These are phyloP conservation scores for Lachancea fermentati DNA, from an alignment of 805 yeast genomes.

Conservation along the genomic window DNA sequence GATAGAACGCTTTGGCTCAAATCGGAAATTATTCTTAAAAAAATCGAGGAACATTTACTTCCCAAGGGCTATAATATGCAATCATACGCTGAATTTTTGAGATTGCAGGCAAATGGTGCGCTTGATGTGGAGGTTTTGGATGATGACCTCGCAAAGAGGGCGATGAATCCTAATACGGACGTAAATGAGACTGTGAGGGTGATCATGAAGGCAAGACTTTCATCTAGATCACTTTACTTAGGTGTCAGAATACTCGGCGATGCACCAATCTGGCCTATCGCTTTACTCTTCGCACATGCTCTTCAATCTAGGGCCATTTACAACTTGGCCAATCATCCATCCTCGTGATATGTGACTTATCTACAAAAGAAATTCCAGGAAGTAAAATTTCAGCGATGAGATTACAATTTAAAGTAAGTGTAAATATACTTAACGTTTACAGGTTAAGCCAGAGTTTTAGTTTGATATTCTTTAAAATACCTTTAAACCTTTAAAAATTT, in stretches of 20 bases:
- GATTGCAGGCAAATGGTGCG: slow-evolving; percentile 55
- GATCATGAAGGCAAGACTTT: slow-evolving; percentile 45
- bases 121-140: slow-evolving; percentile 42
- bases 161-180: slow-evolving; percentile 41
- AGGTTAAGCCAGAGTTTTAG: background rate
- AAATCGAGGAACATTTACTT: slow-evolving; percentile 52
- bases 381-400: background rate
- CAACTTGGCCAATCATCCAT: slow-evolving; percentile 16
- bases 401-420: background rate
- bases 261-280: slow-evolving; percentile 85
- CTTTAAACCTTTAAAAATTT: too few relatives aligned
- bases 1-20: slow-evolving; percentile 64
- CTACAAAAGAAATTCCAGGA: background rate
- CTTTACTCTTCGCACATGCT: slow-evolving; percentile 74
- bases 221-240: slow-evolving; percentile 53
- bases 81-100: slow-evolving; percentile 52
- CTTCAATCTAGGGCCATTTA: slow-evolving; percentile 56
- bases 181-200: slow-evolving; percentile 42
- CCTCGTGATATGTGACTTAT: background rate
- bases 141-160: slow-evolving; percentile 45
- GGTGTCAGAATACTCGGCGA: slow-evolving; percentile 77
- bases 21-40: slow-evolving; percentile 53
- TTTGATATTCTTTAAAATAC: background rate
- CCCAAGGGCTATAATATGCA: slow-evolving; percentile 47
- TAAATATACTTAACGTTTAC: background rate